Conservation (phyloP, 1,284 basidiomycete species). For the Irpex lacteus region DNA sequence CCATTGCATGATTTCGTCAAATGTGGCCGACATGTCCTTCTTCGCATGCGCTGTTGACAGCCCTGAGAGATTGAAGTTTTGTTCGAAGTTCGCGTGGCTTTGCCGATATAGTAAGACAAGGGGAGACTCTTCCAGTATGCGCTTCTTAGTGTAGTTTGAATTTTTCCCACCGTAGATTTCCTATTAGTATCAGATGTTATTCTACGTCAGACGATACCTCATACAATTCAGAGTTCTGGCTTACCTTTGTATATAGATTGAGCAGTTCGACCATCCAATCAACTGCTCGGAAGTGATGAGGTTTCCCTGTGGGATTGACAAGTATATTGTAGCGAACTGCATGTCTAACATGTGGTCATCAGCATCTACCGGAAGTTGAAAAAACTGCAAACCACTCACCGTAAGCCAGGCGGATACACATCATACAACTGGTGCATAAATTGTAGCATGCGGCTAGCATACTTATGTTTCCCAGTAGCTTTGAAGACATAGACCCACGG, state of each 20-base stretch:
- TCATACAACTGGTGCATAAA: constrained; percentile 16
- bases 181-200: no score
- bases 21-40: constrained; percentile 29
- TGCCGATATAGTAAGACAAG: constrained; percentile 29
- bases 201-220: no score
- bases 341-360: no score
- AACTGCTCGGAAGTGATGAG: constrained; percentile 22
- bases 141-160: constrained; percentile 27
- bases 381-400: not conserved
- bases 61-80: constrained; percentile 26
- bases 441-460: constrained; percentile 24
- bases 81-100: constrained; percentile 22
- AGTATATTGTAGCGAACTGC: constrained; percentile 28
- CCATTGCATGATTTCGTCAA: constrained; percentile 19
- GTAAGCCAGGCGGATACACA: no score
- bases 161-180: constrained; percentile 5
- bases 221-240: no score
- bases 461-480: constrained; percentile 28
- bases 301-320: constrained; percentile 26
- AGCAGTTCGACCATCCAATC: constrained; percentile 31
- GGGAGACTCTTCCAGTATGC: constrained; percentile 31
- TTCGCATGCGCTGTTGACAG: constrained; percentile 24
- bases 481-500: constrained; percentile 29
- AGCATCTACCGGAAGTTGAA: no score
- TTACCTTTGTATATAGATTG: constrained; percentile 30